Evolutionary conservation across 2,329 filamentous ascomycete genomes (phyloP).

Genomic region (Torrubiella hemipterigena): DNA sequence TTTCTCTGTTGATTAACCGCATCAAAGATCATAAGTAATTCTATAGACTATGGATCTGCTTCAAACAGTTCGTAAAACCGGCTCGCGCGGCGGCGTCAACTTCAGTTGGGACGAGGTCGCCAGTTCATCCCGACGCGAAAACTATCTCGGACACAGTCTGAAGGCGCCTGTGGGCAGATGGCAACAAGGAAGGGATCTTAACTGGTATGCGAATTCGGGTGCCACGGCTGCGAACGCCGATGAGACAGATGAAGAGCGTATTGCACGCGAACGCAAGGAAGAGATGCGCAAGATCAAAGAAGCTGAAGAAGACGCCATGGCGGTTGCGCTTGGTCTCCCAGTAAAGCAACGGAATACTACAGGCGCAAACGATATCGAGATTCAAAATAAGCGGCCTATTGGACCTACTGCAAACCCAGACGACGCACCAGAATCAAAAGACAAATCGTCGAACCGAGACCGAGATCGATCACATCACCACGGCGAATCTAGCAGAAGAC

Average conservation of each 20-base stretch:
- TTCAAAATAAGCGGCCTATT: conserved; percentile 29
- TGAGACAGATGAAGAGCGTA: conserved; percentile 47
- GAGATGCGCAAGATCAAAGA: conserved; percentile 78
- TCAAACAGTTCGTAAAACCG: conserved; percentile 78
- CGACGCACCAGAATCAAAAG: conserved; percentile 10
- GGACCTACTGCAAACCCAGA: conserved; percentile 13
- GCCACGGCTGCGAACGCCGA: conserved; percentile 31
- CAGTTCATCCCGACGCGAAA: conserved; percentile 77
- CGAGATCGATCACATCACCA: conserved; percentile 18
- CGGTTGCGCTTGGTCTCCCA: conserved; percentile 69
- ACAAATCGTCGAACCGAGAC: conserved; percentile 13
- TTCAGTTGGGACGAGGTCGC: conserved; percentile 97
- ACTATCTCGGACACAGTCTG: conserved; percentile 76
- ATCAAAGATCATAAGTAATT: neutral
- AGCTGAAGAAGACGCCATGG: conserved; percentile 84
- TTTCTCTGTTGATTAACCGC: neutral
- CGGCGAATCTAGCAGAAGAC: conserved; percentile 16
- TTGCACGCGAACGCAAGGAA: conserved; percentile 53
- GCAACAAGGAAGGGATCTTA: conserved; percentile 63
- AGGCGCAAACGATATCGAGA: conserved; percentile 57
- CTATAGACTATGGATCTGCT: conserved; percentile 71
- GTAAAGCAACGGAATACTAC: conserved; percentile 47
- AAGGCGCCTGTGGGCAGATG: conserved; percentile 89
- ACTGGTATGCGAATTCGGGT: conserved; percentile 52
- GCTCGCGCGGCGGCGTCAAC: conserved; percentile 85